Percentiles rank a stretch among this genome's conserved stretches.
These are phyloP conservation scores for Phytopythium oedochilum DNA, from an alignment of 352 stramenopile species.

Conservation along the genomic window DNA sequence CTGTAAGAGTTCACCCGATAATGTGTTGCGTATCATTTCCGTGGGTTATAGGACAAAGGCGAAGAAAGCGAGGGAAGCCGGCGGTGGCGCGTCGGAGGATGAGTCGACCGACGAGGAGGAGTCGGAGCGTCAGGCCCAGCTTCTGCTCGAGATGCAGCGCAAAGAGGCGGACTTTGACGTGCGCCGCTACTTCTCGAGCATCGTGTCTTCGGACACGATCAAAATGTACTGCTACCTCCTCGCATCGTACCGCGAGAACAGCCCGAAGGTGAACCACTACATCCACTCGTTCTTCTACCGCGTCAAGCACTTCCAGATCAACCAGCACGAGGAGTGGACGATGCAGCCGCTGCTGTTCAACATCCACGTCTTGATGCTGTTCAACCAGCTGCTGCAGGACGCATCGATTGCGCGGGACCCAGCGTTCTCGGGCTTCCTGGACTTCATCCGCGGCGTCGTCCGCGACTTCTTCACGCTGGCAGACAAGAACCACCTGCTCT, in stretches of 20 bases:
- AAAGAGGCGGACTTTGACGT: slow-evolving; percentile 87
- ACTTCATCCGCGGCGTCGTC: slow-evolving; percentile 78
- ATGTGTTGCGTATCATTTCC: background rate
- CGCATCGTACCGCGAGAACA: slow-evolving; percentile 68
- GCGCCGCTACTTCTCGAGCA: slow-evolving; percentile 74
- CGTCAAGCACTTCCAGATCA: slow-evolving; percentile 76
- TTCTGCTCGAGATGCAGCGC: slow-evolving; percentile 81
- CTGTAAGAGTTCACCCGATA: background rate
- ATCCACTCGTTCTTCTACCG: slow-evolving; percentile 87
- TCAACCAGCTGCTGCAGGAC: slow-evolving; percentile 87
- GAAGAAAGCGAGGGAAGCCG: slow-evolving; percentile 35
- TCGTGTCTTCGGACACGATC: slow-evolving; percentile 77
- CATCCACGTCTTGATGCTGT: slow-evolving; percentile 72
- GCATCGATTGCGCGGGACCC: slow-evolving; percentile 43
- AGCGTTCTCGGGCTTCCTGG: slow-evolving; percentile 64
- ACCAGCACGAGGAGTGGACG: slow-evolving; percentile 66
- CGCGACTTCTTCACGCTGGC: slow-evolving; percentile 76
- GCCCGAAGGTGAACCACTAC: slow-evolving; percentile 84
- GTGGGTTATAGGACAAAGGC: slow-evolving; percentile 29
- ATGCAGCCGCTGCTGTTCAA: slow-evolving; percentile 87
- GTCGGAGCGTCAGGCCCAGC: slow-evolving; percentile 53
- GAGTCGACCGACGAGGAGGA: slow-evolving; percentile 77
- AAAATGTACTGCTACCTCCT: slow-evolving; percentile 82
- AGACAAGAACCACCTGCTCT: slow-evolving; percentile 77
- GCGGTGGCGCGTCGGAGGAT: slow-evolving; percentile 30